Evolutionary conservation across 306 rosid species (phyloP).

Genomic region (Fagus sylvatica): DNA sequence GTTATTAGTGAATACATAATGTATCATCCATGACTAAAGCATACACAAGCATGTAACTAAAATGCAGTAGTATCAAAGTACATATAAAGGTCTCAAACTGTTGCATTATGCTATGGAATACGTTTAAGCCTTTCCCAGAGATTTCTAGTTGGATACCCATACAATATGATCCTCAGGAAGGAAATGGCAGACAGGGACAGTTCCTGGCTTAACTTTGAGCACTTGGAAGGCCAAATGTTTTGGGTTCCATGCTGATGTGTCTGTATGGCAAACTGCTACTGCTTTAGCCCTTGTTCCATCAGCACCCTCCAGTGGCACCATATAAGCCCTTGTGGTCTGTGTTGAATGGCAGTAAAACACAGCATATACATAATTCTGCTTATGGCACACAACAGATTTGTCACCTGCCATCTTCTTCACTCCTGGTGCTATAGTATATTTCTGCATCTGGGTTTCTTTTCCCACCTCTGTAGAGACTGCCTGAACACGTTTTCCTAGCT

Average conservation of each 20-base stretch:
- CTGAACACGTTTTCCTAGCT: conserved; percentile 52
- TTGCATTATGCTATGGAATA: background rate
- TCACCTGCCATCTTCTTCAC: conserved; percentile 40
- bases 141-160: conserved; percentile 57
- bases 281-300: conserved; percentile 61
- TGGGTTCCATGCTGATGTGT: conserved; percentile 81
- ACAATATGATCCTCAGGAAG: conserved; percentile 83
- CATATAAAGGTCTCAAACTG: background rate
- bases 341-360: conserved; percentile 77
- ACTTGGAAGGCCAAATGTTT: conserved; percentile 79
- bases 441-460: conserved; percentile 39
- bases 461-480: conserved; percentile 63
- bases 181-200: conserved; percentile 76
- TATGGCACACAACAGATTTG: conserved; percentile 68
- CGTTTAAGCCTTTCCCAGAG: background rate
- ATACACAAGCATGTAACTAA: background rate
- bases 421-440: conserved; percentile 38
- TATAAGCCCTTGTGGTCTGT: conserved; percentile 35
- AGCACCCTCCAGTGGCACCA: conserved; percentile 53
- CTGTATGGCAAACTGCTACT: conserved; percentile 69
- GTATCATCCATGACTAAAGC: background rate
- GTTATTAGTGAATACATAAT: background rate
- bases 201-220: conserved; percentile 78
- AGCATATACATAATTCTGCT: conserved; percentile 65
- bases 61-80: background rate